Conservation (phyloP, 192 early-diverging fungal genomes). For the Jimgerdemannia flammicorona region DNA sequence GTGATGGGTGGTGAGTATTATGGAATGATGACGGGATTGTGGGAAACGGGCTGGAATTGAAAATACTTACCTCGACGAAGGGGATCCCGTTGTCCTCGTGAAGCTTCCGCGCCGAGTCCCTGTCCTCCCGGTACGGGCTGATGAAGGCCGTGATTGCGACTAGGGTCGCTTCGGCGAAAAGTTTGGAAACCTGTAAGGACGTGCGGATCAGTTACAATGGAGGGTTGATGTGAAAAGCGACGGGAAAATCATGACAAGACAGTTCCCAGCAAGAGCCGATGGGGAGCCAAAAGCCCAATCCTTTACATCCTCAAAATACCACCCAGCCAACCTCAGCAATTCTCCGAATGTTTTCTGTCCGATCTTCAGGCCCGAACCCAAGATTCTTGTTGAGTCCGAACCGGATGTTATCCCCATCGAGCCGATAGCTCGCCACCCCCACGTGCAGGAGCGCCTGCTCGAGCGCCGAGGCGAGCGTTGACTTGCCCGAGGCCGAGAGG, state of each 20-base stretch:
- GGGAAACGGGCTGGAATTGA: conserved; percentile 8
- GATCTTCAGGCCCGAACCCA: conserved; percentile 86
- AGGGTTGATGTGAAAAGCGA: neutral
- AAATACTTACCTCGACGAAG: conserved; percentile 63
- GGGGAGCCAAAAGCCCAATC: neutral
- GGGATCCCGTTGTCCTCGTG: conserved; percentile 74
- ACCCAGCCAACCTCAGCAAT: conserved; percentile 71
- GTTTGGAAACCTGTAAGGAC: conserved; percentile 63
- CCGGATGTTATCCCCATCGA: conserved; percentile 97
- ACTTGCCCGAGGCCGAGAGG: conserved; percentile 92
- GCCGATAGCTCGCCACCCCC: conserved; percentile 76
- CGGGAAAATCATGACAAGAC: conserved; percentile 7
- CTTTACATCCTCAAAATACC: conserved; percentile 5
- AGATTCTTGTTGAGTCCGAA: conserved; percentile 96
- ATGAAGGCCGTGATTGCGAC: conserved; percentile 90
- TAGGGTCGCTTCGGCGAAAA: conserved; percentile 85
- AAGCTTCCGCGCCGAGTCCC: conserved; percentile 74
- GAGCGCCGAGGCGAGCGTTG: conserved; percentile 85
- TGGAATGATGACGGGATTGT: neutral
- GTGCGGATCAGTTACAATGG: neutral
- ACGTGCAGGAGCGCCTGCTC: conserved; percentile 83
- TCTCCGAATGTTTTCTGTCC: conserved; percentile 93
- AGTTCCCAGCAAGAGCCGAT: neutral
- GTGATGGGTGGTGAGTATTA: neutral
- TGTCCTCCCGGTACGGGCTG: conserved; percentile 80